A percentile compares a stretch with the other conserved stretches of the same genome.
These are phyloP conservation scores for Exophiala sp. DNA, from an alignment of 2,329 filamentous ascomycete species.

Conservation along the genomic window DNA sequence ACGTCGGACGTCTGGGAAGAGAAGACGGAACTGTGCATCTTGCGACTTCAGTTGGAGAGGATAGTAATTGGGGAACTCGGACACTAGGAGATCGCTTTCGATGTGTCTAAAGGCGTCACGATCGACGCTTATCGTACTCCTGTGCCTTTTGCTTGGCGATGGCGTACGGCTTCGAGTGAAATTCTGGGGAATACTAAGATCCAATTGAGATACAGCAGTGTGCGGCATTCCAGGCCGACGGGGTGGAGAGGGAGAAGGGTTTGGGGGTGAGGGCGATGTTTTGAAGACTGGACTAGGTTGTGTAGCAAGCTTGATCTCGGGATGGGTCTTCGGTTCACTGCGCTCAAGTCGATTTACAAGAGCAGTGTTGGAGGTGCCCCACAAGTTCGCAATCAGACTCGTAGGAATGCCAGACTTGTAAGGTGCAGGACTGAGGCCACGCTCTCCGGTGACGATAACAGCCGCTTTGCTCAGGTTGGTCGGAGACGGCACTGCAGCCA, in stretches of 20 bases:
- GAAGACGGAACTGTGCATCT: constrained; percentile 85
- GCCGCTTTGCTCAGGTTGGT: constrained; percentile 85
- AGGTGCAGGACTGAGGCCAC: constrained; percentile 61
- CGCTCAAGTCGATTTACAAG: constrained; percentile 60
- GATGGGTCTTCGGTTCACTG: constrained; percentile 45
- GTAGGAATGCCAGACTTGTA: constrained; percentile 71
- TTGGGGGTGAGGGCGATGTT: constrained; percentile 22
- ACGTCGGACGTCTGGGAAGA: constrained; percentile 76
- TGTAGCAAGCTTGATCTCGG: constrained; percentile 28
- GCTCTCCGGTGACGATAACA: constrained; percentile 75
- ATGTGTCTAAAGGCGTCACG: constrained; percentile 38
- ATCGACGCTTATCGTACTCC: constrained; percentile 57
- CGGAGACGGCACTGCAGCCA: constrained; percentile 76
- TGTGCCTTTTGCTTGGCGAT: constrained; percentile 41
- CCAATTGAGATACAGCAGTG: constrained; percentile 16
- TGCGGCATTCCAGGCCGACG: constrained; percentile 15
- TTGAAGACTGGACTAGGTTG: constrained; percentile 19
- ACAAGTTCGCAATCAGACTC: constrained; percentile 86
- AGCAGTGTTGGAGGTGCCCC: constrained; percentile 84
- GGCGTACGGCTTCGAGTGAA: constrained; percentile 25
- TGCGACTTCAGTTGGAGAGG: constrained; percentile 78
- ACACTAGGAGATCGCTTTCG: constrained; percentile 32
- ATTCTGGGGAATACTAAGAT: constrained; percentile 25
- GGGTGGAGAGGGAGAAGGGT: constrained; percentile 11
- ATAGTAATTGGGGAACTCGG: constrained; percentile 68